phyloP scores from a whole-genome alignment of 2,329 filamentous ascomycete genomes.

The Neofusicoccum ribis region DNA sequence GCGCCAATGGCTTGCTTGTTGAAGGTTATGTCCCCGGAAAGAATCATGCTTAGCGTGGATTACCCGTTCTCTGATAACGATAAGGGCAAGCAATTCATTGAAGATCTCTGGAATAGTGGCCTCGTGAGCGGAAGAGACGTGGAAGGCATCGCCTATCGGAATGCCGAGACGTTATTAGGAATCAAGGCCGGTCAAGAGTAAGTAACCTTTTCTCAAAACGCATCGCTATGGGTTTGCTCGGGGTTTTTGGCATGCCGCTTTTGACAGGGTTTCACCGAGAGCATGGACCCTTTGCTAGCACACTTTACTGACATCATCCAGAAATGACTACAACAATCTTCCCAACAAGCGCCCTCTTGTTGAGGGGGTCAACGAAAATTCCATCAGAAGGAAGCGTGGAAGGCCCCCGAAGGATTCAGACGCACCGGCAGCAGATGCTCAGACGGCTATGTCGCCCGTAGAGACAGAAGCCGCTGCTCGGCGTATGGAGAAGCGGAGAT shows the following conservation, averaged over 20 bases:
- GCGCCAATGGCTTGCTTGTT: conserved; percentile 48
- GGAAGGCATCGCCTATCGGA: conserved; percentile 51
- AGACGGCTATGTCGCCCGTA: not conserved
- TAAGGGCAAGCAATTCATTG: conserved; percentile 50
- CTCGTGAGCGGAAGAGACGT: conserved; percentile 52
- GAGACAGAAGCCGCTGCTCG: not conserved
- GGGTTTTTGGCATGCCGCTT: no score
- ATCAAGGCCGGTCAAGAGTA: conserved; percentile 10
- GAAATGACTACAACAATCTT: not conserved
- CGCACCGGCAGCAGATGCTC: not conserved
- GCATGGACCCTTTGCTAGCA: not conserved
- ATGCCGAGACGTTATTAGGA: conserved; percentile 45
- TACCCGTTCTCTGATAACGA: conserved; percentile 47
- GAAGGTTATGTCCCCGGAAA: conserved; percentile 42
- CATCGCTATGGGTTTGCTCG: no score
- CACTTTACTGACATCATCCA: not conserved
- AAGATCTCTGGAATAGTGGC: conserved; percentile 51
- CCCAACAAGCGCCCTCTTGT: not conserved
- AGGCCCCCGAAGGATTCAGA: conserved; percentile 1
- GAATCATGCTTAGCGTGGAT: conserved; percentile 47
- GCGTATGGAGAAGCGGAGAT: conserved; percentile 12
- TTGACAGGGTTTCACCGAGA: not conserved
- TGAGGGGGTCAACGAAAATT: conserved; percentile 7
- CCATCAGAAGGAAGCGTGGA: not conserved
- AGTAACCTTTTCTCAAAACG: not conserved